Percentiles rank a stretch among this genome's conserved stretches.
Evolutionary conservation across 495 filamentous ascomycete genomes (phyloP).

Genomic region (Hypoxylon perforatum): DNA sequence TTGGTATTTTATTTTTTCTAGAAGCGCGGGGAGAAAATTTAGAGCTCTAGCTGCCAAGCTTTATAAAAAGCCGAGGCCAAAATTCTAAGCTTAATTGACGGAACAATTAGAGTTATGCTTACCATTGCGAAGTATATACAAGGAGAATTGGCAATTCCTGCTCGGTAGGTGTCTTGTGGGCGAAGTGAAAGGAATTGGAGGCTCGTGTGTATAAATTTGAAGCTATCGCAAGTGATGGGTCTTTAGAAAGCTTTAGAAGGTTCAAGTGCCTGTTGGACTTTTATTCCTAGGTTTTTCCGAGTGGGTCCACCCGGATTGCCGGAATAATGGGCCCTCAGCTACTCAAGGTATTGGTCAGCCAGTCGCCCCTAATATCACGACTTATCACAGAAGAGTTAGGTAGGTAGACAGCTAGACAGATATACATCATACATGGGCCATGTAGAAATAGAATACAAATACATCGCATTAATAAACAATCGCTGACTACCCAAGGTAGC

Average conservation of each 20-base stretch:
- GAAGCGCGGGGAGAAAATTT: neutral
- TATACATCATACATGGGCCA: too few species aligned
- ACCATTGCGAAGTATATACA: constrained; percentile 51
- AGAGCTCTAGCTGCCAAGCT: neutral
- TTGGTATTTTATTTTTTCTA: neutral
- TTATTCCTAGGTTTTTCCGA: constrained; percentile 49
- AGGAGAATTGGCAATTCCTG: constrained; percentile 7
- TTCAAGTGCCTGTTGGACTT: constrained; percentile 49
- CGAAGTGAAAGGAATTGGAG: constrained; percentile 25
- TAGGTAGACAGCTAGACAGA: too few species aligned
- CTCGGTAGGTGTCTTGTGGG: constrained; percentile 22
- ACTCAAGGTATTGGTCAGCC: too few species aligned
- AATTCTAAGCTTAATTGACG: neutral
- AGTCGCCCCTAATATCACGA: too few species aligned
- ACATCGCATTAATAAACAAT: constrained; percentile 32
- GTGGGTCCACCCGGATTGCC: constrained; percentile 16
- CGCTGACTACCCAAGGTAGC: constrained; percentile 3
- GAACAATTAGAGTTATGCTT: constrained; percentile 18
- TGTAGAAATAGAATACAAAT: constrained; percentile 15
- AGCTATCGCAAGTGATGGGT: constrained; percentile 44
- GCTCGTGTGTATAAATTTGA: constrained; percentile 41
- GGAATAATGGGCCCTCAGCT: neutral
- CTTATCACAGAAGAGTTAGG: too few species aligned
- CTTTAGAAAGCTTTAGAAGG: constrained; percentile 50
- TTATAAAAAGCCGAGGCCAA: neutral